These are phyloP conservation scores for Paecilomyces sp. DNA, from an alignment of 2,329 filamentous ascomycete genomes.

Conservation along the genomic window DNA sequence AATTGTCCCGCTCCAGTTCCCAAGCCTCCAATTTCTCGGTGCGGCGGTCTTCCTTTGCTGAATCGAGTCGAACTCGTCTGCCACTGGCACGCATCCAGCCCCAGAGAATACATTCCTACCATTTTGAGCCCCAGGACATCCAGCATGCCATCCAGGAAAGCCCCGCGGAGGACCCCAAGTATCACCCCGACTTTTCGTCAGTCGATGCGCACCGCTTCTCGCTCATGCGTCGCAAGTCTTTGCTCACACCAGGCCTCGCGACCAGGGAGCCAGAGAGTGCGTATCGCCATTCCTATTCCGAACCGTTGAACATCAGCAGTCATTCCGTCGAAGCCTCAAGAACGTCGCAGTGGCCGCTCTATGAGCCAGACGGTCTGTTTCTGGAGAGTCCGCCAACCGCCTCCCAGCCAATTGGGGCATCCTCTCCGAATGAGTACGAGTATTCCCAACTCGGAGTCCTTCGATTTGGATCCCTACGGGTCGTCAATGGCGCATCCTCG, in stretches of 20 bases:
- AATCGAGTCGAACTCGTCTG: slow-evolving; percentile 5
- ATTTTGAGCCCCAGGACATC: slow-evolving; percentile 17
- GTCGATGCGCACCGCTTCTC: slow-evolving; percentile 26
- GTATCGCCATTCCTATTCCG: slow-evolving; percentile 5
- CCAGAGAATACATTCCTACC: slow-evolving; percentile 22
- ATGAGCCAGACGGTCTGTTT: slow-evolving; percentile 5
- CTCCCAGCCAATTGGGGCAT: slow-evolving; percentile 11
- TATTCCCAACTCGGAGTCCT: slow-evolving; percentile 35
- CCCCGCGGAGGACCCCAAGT: slow-evolving; percentile 17
- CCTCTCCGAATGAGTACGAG: slow-evolving; percentile 21
- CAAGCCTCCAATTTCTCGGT: slow-evolving; percentile 15
- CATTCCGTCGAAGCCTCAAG: neutral
- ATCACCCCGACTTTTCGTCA: slow-evolving; percentile 26
- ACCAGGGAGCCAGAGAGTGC: slow-evolving; percentile 24
- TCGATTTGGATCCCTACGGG: slow-evolving; percentile 33
- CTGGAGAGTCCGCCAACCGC: slow-evolving; percentile 6
- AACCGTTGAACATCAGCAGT: neutral
- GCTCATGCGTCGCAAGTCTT: slow-evolving; percentile 29
- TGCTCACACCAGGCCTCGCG: slow-evolving; percentile 28
- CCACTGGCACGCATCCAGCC: slow-evolving; percentile 12
- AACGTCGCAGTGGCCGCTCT: slow-evolving; percentile 13
- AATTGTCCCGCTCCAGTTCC: slow-evolving; percentile 6
- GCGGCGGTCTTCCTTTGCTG: slow-evolving; percentile 8
- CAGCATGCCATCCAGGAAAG: slow-evolving; percentile 17
- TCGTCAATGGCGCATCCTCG: slow-evolving; percentile 32